Evolutionary conservation across 1,284 basidiomycete genomes (phyloP), one percentile per base, ranked within the genome.

Genomic region (Schizophyllum commune): DNA sequence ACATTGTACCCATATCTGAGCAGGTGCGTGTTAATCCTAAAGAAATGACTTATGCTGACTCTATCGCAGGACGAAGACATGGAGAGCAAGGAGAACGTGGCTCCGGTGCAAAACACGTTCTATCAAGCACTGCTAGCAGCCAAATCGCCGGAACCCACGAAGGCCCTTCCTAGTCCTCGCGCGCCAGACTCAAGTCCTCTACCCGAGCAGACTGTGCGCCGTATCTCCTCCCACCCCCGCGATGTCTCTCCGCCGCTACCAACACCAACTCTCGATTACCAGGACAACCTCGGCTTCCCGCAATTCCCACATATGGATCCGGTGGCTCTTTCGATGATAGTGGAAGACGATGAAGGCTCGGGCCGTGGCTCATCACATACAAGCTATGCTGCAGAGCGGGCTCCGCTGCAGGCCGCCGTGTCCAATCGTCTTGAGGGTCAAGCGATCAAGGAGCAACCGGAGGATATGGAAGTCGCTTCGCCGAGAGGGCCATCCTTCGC

Each of bases 71-170:
- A 73, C 52, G 53, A 55, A 13, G 68, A 71, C 52, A 65, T 67
- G 47, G 65, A 68, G 5, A 67, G 67, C 21, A 77, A 79, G 62
- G 80, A 83, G 67, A 79, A 80, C 62, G 55, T 66, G 17, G 70
- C 68, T 0, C 77, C 83, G 5, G 67, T 79, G 19, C 39, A 47
- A 17, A 84, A 82, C 65, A 75, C 68, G 61, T 82, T 84, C 68
- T 80, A 84, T 61, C 74, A 77, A 64, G 77, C 78, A 11, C 74
- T 85, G 11, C 69, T 84, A 19, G 71, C 78, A 52, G 77, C 71
- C 1, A 75, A 73, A 64, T 47, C 39, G 3, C 39, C 39, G 2
- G 39, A 55, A 55, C 20, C 19, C 19, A 21, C 53, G 11, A 55
- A 55, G 53, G 13, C 53, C 13, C 11, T 55, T 19, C 9, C 15